phyloP scores from a whole-genome alignment of 1,139 yeast genomes.

The Suhomyces kunorum region DNA sequence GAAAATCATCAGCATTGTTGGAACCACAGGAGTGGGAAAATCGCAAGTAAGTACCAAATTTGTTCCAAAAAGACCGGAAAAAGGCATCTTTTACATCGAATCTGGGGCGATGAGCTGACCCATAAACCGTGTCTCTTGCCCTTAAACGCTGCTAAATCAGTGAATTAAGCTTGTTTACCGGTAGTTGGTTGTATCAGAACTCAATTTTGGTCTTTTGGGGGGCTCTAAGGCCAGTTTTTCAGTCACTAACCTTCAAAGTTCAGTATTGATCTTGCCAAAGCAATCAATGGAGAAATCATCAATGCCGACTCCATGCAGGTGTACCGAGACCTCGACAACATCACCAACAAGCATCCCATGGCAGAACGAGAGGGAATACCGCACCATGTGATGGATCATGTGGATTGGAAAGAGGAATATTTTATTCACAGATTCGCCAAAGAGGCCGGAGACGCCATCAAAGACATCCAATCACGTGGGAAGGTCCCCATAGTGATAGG shows the following conservation, averaged over 20 bases:
- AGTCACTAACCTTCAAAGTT: constrained; percentile 35
- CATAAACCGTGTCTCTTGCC: no score
- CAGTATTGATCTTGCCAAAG: constrained; percentile 75
- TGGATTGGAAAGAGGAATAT: constrained; percentile 78
- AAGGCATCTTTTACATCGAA: not conserved
- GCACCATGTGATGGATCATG: constrained; percentile 88
- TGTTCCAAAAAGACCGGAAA: not conserved
- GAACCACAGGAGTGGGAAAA: constrained; percentile 98
- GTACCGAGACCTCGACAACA: constrained; percentile 67
- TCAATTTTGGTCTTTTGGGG: not conserved
- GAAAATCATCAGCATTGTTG: constrained; percentile 70
- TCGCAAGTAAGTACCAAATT: constrained; percentile 65
- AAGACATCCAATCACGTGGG: constrained; percentile 65
- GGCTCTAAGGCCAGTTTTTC: not conserved
- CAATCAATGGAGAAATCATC: constrained; percentile 82
- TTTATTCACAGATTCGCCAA: constrained; percentile 75
- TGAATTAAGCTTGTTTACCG: no score
- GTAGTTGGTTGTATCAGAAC: no score
- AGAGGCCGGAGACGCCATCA: constrained; percentile 64
- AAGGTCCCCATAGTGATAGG: constrained; percentile 90
- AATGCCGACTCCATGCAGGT: constrained; percentile 98
- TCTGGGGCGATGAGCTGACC: not conserved
- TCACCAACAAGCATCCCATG: constrained; percentile 90
- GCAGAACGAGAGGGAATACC: constrained; percentile 69
- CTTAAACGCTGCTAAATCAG: no score